These are phyloP conservation scores for Fibroporia radiculosa DNA, from an alignment of 768 basidiomycete species.

Conservation along the genomic window DNA sequence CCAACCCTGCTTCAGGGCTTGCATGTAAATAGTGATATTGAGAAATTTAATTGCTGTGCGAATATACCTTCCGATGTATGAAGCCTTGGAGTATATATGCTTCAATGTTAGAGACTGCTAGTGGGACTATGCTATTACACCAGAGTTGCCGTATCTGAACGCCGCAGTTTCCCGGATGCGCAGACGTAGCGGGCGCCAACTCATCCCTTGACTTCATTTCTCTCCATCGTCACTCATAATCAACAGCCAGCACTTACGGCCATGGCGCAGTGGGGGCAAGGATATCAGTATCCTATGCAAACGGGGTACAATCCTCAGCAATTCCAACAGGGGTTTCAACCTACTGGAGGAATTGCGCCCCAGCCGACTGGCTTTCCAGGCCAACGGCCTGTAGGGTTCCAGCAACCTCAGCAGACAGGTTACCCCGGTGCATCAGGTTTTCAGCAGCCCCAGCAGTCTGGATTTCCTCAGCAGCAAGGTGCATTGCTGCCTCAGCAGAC, in stretches of 20 bases:
- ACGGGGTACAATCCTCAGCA: constrained; percentile 55
- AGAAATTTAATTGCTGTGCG: too few relatives aligned
- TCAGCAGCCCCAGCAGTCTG: constrained; percentile 52
- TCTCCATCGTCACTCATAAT: neutral
- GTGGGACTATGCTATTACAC: too few relatives aligned
- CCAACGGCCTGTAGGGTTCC: constrained; percentile 32
- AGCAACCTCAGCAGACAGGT: constrained; percentile 58
- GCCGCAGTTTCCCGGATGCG: too few relatives aligned
- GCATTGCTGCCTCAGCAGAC: constrained; percentile 41
- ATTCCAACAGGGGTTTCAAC: constrained; percentile 35
- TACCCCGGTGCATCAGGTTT: constrained; percentile 27
- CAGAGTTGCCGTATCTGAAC: too few relatives aligned
- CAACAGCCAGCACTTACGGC: constrained; percentile 6
- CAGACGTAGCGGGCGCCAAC: too few relatives aligned
- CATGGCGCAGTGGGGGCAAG: constrained; percentile 73
- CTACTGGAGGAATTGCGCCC: constrained; percentile 38
- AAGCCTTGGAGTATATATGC: too few relatives aligned
- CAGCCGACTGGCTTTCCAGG: constrained; percentile 56
- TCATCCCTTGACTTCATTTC: neutral
- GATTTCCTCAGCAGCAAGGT: constrained; percentile 31
- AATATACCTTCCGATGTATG: too few relatives aligned
- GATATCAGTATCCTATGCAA: constrained; percentile 69
- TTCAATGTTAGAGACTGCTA: too few relatives aligned
- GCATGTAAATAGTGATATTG: too few relatives aligned
- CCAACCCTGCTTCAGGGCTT: too few relatives aligned